phyloP scores from a whole-genome alignment of 1,284 basidiomycete genomes.

The Marasmius sp. region DNA sequence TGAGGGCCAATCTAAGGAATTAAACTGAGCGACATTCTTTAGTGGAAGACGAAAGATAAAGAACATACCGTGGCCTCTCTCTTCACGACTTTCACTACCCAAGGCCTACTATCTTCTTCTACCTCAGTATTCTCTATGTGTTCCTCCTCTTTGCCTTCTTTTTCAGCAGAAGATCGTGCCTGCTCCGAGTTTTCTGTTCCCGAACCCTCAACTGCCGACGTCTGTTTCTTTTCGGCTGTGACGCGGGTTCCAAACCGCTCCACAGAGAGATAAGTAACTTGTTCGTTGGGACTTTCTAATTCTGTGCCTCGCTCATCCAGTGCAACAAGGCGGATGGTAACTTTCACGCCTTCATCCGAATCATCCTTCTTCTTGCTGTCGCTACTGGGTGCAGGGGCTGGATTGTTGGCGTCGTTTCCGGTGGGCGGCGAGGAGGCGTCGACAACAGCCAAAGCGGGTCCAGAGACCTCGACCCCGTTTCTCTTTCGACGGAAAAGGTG shows the following conservation, averaged over 20 bases:
- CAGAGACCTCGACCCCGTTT: conserved; percentile 51
- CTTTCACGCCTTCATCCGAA: conserved; percentile 65
- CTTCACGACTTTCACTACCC: conserved; percentile 89
- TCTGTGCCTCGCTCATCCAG: conserved; percentile 70
- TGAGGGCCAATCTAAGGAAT: conserved; percentile 74
- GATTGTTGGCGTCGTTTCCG: conserved; percentile 19
- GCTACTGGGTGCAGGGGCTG: conserved; percentile 27
- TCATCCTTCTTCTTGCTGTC: conserved; percentile 47
- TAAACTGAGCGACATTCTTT: background rate
- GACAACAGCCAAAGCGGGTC: conserved; percentile 75
- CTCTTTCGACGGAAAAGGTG: conserved; percentile 61
- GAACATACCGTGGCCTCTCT: conserved; percentile 73
- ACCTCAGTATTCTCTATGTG: conserved; percentile 23
- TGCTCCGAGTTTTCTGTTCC: background rate
- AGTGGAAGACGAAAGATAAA: conserved; percentile 5
- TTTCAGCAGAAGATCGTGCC: background rate
- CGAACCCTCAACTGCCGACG: conserved; percentile 17
- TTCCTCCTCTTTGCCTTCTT: conserved; percentile 5
- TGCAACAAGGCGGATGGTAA: conserved; percentile 76
- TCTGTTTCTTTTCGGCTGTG: conserved; percentile 11
- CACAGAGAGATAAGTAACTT: conserved; percentile 83
- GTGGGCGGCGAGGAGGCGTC: conserved; percentile 42
- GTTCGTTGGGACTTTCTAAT: conserved; percentile 72
- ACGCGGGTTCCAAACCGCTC: conserved; percentile 59
- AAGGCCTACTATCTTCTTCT: conserved; percentile 56